Evolutionary conservation across 1,284 basidiomycete genomes (phyloP).

Genomic region (Coniophora puteana): DNA sequence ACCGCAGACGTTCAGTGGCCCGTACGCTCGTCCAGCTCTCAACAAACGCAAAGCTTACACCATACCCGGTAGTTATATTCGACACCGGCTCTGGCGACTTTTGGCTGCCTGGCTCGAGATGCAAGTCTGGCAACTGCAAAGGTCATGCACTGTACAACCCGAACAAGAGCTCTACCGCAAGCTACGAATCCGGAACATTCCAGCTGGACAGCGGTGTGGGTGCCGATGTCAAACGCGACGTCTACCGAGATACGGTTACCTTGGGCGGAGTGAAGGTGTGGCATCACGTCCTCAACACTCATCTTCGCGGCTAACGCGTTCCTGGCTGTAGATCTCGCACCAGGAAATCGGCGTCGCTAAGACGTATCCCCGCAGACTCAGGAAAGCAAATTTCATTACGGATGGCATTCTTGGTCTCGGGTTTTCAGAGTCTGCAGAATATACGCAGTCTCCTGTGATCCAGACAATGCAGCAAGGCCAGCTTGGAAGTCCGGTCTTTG

Average conservation of each 20-base stretch:
- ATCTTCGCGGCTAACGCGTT: constrained; percentile 95
- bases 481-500: constrained; percentile 82
- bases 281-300: constrained; percentile 71
- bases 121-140: constrained; percentile 96
- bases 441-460: constrained; percentile 94
- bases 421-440: no score
- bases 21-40: constrained; percentile 13
- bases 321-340: constrained; percentile 94
- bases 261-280: no score
- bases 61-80: no score
- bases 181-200: constrained; percentile 88
- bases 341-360: constrained; percentile 64
- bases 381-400: constrained; percentile 50
- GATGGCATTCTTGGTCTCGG: constrained; percentile 93
- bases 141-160: constrained; percentile 91
- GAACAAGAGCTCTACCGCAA: constrained; percentile 66
- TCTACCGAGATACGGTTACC: constrained; percentile 78
- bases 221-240: constrained; percentile 92
- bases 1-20: constrained; percentile 27
- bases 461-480: constrained; percentile 83
- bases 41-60: no score
- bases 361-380: constrained; percentile 2
- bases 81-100: constrained; percentile 83
- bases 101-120: constrained; percentile 86
- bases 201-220: constrained; percentile 92